Conservation (phyloP, 2,329 filamentous ascomycete genomes). For the Lachnellula cervina region DNA sequence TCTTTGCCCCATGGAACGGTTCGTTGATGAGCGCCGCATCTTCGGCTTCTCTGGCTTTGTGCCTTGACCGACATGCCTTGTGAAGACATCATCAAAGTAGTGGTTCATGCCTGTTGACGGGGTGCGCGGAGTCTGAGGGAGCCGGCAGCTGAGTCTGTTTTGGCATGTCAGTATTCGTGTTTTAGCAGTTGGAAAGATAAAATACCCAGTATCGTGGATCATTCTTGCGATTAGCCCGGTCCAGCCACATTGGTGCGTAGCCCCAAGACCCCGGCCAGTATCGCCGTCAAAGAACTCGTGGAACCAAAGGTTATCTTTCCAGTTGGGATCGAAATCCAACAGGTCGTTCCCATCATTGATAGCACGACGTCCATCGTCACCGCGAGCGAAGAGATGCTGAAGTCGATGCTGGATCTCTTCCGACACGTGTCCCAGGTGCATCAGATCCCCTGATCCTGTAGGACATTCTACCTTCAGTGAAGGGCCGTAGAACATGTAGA, state of each 20-base stretch:
- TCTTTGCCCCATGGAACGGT: conserved; percentile 75
- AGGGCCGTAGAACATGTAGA: conserved; percentile 93
- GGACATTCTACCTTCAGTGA: conserved; percentile 88
- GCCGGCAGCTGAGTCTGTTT: conserved; percentile 75
- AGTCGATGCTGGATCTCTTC: conserved; percentile 93
- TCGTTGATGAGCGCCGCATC: conserved; percentile 74
- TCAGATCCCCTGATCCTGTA: conserved; percentile 85
- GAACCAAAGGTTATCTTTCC: conserved; percentile 94
- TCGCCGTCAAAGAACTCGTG: conserved; percentile 98
- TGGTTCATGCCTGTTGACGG: conserved; percentile 79
- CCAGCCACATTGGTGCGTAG: conserved; percentile 95
- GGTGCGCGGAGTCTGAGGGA: conserved; percentile 88
- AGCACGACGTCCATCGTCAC: conserved; percentile 79
- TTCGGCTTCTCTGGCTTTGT: conserved; percentile 40
- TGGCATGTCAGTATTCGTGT: conserved; percentile 36
- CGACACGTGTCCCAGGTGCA: conserved; percentile 92
- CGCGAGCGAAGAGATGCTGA: conserved; percentile 83
- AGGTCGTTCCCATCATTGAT: conserved; percentile 81
- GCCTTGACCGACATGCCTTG: conserved; percentile 42
- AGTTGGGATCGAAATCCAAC: conserved; percentile 86
- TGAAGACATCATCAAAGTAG: conserved; percentile 91
- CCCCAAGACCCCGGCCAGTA: conserved; percentile 79
- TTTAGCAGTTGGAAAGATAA: conserved; percentile 12
- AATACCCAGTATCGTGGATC: conserved; percentile 96
- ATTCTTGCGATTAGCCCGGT: conserved; percentile 92